A percentile compares a stretch with the other conserved stretches of the same genome.
Evolutionary conservation across 2,329 filamentous ascomycete genomes (phyloP).

Genomic region (Calonectria honghensis): DNA sequence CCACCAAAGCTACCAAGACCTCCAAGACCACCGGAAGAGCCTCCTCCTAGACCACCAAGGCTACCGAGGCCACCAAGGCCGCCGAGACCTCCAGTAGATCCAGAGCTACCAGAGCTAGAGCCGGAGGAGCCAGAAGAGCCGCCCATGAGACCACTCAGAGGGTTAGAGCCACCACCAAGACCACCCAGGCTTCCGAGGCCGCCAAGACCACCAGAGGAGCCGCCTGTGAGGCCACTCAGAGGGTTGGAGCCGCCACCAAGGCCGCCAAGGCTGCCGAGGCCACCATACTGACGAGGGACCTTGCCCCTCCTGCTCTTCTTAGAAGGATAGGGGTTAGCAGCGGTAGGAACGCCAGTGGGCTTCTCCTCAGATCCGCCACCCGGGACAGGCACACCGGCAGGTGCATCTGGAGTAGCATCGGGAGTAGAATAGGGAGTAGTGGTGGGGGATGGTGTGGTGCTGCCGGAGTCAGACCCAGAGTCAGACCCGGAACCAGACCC

Average conservation of each 20-base stretch:
- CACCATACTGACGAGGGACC: constrained; percentile 13
- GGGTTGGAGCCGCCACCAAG: background rate
- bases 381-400: background rate
- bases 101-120: background rate
- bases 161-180: background rate
- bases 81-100: background rate
- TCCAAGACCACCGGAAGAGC: background rate
- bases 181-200: background rate
- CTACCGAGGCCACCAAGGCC: background rate
- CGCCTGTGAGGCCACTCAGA: background rate
- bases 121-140: background rate
- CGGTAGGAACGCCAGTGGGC: constrained; percentile 1
- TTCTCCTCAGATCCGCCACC: background rate
- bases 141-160: background rate
- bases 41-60: background rate
- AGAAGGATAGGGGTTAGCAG: constrained; percentile 9
- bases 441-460: background rate
- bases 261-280: constrained; percentile 3
- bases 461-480: background rate
- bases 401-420: constrained; percentile 3
- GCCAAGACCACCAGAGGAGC: background rate
- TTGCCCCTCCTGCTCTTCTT: constrained; percentile 24
- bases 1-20: constrained; percentile 9
- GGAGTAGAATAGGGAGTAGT: constrained; percentile 10
- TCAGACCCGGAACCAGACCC: background rate